A percentile compares a stretch with the other conserved stretches of the same genome.
These are phyloP conservation scores for Tetradesmus lagerheimii DNA, from an alignment of 139 green algal genomes.

Conservation along the genomic window DNA sequence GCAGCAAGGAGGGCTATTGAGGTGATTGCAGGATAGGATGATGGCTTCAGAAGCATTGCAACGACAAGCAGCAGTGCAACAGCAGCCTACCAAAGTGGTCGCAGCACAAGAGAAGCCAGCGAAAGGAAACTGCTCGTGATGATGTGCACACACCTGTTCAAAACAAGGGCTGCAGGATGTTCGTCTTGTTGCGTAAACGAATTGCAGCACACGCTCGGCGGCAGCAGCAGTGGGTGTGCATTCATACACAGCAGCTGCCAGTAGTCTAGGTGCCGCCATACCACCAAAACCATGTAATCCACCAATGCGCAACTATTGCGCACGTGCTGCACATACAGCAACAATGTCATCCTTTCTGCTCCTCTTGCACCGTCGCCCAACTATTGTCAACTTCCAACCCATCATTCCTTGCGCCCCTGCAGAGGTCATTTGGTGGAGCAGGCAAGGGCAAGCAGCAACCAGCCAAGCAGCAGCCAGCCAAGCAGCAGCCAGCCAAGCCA, in stretches of 20 bases:
- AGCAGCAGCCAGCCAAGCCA: not conserved
- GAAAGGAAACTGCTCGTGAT: not conserved
- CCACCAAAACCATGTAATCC: no score
- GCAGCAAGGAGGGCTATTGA: slow-evolving; percentile 34
- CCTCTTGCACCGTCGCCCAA: not conserved
- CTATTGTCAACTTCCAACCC: not conserved
- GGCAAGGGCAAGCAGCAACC: slow-evolving; percentile 34
- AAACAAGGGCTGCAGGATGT: no score
- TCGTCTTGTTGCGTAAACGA: no score
- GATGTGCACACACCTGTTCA: no score
- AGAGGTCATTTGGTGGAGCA: slow-evolving; percentile 25
- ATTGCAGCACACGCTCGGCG: no score
- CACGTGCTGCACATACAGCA: not conserved
- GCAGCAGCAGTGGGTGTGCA: not conserved
- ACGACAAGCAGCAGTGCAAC: not conserved
- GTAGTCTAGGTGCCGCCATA: no score
- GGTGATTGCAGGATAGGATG: not conserved
- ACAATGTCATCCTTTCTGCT: not conserved
- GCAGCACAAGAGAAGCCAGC: not conserved
- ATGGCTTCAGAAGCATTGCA: not conserved
- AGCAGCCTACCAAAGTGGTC: not conserved
- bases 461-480: slow-evolving; percentile 1
- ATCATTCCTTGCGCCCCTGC: not conserved
- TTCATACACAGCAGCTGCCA: not conserved
- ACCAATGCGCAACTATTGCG: no score